Conservation (phyloP, 129 eudicot species). For the Daucus carota region DNA sequence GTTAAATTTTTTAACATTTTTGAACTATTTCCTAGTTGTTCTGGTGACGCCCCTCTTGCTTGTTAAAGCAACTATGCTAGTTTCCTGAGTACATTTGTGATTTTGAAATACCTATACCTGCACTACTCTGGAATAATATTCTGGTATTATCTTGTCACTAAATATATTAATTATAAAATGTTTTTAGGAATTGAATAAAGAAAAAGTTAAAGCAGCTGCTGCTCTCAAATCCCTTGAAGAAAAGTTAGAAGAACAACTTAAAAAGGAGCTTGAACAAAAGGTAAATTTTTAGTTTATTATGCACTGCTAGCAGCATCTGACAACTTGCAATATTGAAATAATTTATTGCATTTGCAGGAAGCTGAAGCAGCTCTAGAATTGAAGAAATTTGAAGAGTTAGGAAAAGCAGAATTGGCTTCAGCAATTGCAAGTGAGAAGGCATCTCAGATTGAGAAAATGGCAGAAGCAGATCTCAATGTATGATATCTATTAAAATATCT, state of each 20-base stretch:
- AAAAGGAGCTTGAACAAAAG: slow-evolving; percentile 75
- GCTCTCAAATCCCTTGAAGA: slow-evolving; percentile 97
- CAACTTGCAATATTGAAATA: slow-evolving; percentile 5
- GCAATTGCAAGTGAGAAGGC: slow-evolving; percentile 91
- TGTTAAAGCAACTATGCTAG: not conserved
- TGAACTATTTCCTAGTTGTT: not conserved
- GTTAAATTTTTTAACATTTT: not conserved
- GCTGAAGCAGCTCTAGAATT: slow-evolving; percentile 53
- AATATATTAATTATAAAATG: slow-evolving; percentile 18
- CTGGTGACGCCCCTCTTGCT: not conserved
- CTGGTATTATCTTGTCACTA: slow-evolving; percentile 8
- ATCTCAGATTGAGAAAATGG: slow-evolving; percentile 79
- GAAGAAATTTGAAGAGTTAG: slow-evolving; percentile 61
- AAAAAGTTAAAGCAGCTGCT: slow-evolving; percentile 85
- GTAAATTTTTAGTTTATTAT: slow-evolving; percentile 19
- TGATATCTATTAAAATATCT: slow-evolving; percentile 19
- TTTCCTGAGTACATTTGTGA: not conserved
- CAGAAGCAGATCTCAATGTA: slow-evolving; percentile 92
- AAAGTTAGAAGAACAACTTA: slow-evolving; percentile 66
- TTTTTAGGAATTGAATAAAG: slow-evolving; percentile 70
- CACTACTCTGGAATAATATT: not conserved
- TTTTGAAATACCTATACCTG: not conserved
- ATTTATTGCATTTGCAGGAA: slow-evolving; percentile 40
- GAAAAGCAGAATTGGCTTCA: slow-evolving; percentile 82
- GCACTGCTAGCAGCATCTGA: slow-evolving; percentile 4